Evolutionary conservation across 805 yeast genomes (phyloP).

Genomic region (Danielozyma ontarioensis): DNA sequence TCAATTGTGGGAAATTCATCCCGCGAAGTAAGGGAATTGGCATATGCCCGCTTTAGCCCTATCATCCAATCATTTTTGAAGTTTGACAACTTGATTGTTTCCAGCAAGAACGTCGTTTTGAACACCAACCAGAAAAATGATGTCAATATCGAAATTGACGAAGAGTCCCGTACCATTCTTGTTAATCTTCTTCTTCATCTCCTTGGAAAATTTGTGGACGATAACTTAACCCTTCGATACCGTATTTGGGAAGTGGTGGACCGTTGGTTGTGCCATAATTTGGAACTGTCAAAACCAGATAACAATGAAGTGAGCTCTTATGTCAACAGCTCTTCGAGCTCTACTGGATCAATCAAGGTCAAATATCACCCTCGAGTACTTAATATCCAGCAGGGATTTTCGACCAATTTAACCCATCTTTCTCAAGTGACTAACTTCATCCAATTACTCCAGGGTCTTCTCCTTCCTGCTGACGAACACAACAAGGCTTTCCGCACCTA

Average conservation of each 20-base stretch:
- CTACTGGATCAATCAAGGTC: constrained; percentile 16
- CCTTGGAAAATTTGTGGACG: constrained; percentile 46
- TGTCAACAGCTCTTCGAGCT: constrained; percentile 2
- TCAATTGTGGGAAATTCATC: constrained; percentile 26
- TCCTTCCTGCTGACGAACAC: constrained; percentile 20
- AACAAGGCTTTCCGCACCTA: constrained; percentile 27
- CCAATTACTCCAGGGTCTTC: constrained; percentile 43
- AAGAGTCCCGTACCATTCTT: constrained; percentile 31
- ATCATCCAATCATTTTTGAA: constrained; percentile 29
- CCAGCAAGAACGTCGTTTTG: constrained; percentile 6
- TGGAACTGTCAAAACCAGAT: no score
- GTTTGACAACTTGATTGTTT: constrained; percentile 32
- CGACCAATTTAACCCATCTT: constrained; percentile 42
- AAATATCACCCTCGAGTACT: constrained; percentile 2
- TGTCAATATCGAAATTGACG: constrained; percentile 18
- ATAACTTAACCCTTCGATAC: constrained; percentile 28
- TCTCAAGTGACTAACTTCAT: constrained; percentile 62
- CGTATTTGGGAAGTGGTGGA: constrained; percentile 69
- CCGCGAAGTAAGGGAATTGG: constrained; percentile 19
- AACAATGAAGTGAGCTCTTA: constrained; percentile 1
- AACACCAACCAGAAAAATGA: constrained; percentile 8
- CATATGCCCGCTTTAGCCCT: constrained; percentile 30
- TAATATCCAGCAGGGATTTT: constrained; percentile 15
- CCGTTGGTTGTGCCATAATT: constrained; percentile 52
- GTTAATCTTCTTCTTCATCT: constrained; percentile 44